These are phyloP conservation scores for Piper longum DNA, from an alignment of 164 flowering plant species.

Conservation along the genomic window DNA sequence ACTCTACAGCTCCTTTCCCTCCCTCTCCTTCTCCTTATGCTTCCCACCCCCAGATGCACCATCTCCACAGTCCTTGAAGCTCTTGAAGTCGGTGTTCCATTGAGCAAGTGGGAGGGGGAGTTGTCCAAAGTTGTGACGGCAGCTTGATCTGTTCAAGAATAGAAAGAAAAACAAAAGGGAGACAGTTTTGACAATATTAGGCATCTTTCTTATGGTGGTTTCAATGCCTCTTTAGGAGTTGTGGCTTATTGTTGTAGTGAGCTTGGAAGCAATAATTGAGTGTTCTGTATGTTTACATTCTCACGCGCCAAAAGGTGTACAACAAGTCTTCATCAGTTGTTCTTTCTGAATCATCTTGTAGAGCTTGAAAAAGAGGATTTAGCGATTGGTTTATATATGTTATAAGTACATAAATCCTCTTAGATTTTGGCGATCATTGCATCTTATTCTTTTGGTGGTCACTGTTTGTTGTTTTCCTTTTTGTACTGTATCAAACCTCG, in stretches of 20 bases:
- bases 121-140: not conserved
- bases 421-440: too few relatives aligned
- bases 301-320: not conserved
- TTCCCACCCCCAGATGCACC: constrained; percentile 5
- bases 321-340: not conserved
- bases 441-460: too few relatives aligned
- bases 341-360: not conserved
- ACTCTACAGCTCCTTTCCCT: constrained; percentile 17
- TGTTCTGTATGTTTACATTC: not conserved
- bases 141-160: not conserved
- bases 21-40: constrained; percentile 19
- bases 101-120: not conserved
- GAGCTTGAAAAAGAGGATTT: not conserved
- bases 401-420: too few relatives aligned
- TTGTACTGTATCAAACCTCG: too few relatives aligned
- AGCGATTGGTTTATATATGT: not conserved
- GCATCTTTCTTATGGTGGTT: not conserved
- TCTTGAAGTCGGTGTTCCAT: not conserved
- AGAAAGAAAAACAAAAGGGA: not conserved
- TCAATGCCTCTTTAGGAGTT: too few relatives aligned
- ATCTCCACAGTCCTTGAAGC: not conserved
- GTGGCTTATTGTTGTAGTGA: not conserved
- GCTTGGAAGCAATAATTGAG: not conserved
- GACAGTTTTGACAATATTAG: not conserved
- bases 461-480: too few relatives aligned